Conservation (phyloP, 129 eudicot genomes). For the Lonicera japonica region DNA sequence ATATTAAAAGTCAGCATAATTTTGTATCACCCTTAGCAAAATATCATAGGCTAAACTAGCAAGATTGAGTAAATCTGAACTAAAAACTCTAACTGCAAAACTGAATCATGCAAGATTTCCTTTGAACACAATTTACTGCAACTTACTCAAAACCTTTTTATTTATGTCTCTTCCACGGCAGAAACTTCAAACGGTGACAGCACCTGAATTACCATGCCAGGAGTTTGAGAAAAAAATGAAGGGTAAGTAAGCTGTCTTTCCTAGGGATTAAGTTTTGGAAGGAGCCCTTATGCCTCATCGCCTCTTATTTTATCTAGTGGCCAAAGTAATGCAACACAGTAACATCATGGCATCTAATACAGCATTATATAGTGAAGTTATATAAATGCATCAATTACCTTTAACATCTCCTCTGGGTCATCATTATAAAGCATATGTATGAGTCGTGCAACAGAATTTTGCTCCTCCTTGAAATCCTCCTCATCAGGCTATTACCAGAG, state of each 20-base stretch:
- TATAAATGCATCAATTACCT: conserved; percentile 42
- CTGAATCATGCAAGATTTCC: neutral
- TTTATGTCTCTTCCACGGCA: neutral
- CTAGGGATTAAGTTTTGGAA: no score
- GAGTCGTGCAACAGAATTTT: conserved; percentile 90
- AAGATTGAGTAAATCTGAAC: neutral
- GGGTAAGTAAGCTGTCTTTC: no score
- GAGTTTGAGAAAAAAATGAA: neutral
- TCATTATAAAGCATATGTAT: conserved; percentile 90
- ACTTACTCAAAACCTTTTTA: neutral
- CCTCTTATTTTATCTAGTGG: no score
- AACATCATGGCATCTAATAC: neutral
- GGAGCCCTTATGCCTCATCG: no score
- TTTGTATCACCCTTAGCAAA: conserved; percentile 3
- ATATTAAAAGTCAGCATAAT: neutral
- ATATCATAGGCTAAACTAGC: neutral
- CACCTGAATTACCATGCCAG: neutral
- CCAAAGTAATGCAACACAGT: neutral
- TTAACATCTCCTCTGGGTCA: conserved; percentile 96
- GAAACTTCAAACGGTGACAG: neutral
- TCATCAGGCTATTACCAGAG: conserved; percentile 62
- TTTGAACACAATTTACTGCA: neutral
- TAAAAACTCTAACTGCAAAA: no score
- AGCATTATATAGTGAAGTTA: neutral
- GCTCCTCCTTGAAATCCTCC: conserved; percentile 97